Evolutionary conservation across 495 filamentous ascomycete genomes (phyloP).

Genomic region (Hypoxylon trugodes): DNA sequence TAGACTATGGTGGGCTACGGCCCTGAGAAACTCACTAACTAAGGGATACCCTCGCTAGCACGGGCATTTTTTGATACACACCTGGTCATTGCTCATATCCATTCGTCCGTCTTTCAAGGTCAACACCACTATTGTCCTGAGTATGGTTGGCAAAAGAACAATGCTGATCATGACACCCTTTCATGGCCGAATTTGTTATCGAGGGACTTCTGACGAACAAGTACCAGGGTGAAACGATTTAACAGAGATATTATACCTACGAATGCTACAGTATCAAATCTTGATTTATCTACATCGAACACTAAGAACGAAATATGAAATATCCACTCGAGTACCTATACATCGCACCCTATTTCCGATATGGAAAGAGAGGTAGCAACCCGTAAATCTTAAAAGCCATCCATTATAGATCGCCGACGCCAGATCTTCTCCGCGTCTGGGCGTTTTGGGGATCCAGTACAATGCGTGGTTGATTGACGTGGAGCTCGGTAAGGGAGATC

Average conservation of each 20-base stretch:
- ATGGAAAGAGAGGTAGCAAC: conserved; percentile 5
- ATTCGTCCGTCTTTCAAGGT: not conserved
- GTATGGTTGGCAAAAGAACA: conserved; percentile 12
- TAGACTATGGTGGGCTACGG: too few species aligned
- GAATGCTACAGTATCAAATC: not conserved
- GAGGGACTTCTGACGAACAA: conserved; percentile 3
- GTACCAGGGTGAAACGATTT: not conserved
- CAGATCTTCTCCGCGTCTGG: conserved; percentile 36
- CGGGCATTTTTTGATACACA: not conserved
- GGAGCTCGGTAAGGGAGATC: conserved; percentile 21
- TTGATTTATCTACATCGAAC: not conserved
- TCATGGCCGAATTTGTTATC: not conserved
- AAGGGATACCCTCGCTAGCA: not conserved
- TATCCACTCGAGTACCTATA: not conserved
- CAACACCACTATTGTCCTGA: not conserved
- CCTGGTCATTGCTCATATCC: not conserved
- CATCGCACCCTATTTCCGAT: not conserved
- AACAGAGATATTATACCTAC: not conserved
- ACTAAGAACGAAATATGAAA: not conserved
- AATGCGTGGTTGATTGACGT: conserved; percentile 31
- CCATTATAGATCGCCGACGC: conserved; percentile 32
- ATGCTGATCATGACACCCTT: conserved; percentile 4
- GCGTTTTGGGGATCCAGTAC: conserved; percentile 22
- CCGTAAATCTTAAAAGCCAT: conserved; percentile 14
- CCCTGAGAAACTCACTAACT: not conserved